Base-by-base conservation (phyloP, 257 asterid species). In the Salvia splendens region DNA sequence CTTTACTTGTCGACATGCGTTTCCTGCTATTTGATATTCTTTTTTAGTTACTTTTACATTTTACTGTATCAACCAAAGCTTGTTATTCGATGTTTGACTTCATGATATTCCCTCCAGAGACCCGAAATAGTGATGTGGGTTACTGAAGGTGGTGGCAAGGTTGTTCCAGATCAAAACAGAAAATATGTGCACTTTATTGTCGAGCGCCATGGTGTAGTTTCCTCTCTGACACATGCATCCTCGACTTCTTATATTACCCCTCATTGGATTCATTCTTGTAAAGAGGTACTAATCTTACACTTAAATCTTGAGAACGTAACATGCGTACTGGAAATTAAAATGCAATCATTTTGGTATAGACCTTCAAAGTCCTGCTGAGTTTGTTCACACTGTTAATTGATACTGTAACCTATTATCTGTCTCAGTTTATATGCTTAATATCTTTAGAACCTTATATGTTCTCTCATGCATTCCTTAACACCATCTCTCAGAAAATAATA, bases 261-360 rank as follows among this genome's bases (percentile, higher is more conserved):
- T 63, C 99, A 94, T 70, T 94, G 97, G 99, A 80, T 94, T 68
- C 84, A 65, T 73, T 88, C 95, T 82, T 94, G 93, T 76, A 75
- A 88, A 53, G 78, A 88, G 97, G 99, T 94, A 57, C 62, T 67
- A 35, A 43, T 54, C 55, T 59, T 46, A 48, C 49, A 20, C 52
- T 46, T 8, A 59, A 47, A 48, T 65, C 51, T 54, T 66, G 50
- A 67, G 62, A 36, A 35, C 49, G 41, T 6, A 43, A 67, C 64
- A 14, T 61, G 66, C 63, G 57, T 35, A 59, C n/a, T 73, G 61
- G 40, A 45, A 40, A 24, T 15, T 48, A 65, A n/a, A 46, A 12
- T 45, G 69, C 43, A 32, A 53, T 47, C 17, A 42, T 62, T 49
- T 42, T 61, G 41, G 47, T 43, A 6, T 10, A 50, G n/a, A 28